phyloP scores from a whole-genome alignment of 352 stramenopile species.

The Phytopythium aichiense region DNA sequence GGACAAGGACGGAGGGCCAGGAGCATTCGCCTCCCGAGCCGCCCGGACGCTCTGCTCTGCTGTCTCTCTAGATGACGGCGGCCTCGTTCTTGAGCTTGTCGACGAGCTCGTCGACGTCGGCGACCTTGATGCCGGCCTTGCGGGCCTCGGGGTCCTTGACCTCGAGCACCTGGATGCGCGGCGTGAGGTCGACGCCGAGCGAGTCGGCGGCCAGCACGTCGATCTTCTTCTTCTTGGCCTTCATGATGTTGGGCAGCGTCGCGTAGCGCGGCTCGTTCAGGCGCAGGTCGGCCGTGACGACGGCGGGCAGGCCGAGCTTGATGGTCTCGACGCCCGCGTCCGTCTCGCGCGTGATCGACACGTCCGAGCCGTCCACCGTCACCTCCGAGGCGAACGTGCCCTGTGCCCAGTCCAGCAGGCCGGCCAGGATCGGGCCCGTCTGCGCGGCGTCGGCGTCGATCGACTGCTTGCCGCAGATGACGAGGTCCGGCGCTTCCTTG shows the following conservation, averaged over 20 bases:
- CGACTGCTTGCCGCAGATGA: constrained; percentile 98
- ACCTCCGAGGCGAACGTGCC: constrained; percentile 97
- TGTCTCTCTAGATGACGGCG: constrained; percentile 71
- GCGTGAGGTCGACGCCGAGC: constrained; percentile 67
- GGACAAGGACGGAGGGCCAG: background rate
- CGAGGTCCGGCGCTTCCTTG: constrained; percentile 90
- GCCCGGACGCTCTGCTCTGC: background rate
- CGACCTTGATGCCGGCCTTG: constrained; percentile 95
- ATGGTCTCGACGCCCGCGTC: constrained; percentile 91
- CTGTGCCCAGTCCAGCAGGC: constrained; percentile 96
- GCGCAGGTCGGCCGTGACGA: constrained; percentile 97
- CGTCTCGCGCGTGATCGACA: constrained; percentile 93
- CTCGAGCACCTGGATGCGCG: constrained; percentile 67
- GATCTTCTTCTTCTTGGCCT: constrained; percentile 94
- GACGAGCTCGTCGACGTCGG: constrained; percentile 92
- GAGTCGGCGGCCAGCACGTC: constrained; percentile 70
- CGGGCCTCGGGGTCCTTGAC: constrained; percentile 92
- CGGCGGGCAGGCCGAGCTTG: constrained; percentile 88
- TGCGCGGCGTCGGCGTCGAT: constrained; percentile 85
- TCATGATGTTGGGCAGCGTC: constrained; percentile 99
- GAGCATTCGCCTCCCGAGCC: background rate
- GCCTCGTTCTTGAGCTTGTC: constrained; percentile 97
- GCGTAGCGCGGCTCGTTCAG: constrained; percentile 99
- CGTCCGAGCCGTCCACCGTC: constrained; percentile 44
- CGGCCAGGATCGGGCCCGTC: constrained; percentile 94